Evolutionary conservation across 371 early-diverging fungal genomes (phyloP), one percentile per base, ranked within the genome.

Genomic region (Mucor irregularis): DNA sequence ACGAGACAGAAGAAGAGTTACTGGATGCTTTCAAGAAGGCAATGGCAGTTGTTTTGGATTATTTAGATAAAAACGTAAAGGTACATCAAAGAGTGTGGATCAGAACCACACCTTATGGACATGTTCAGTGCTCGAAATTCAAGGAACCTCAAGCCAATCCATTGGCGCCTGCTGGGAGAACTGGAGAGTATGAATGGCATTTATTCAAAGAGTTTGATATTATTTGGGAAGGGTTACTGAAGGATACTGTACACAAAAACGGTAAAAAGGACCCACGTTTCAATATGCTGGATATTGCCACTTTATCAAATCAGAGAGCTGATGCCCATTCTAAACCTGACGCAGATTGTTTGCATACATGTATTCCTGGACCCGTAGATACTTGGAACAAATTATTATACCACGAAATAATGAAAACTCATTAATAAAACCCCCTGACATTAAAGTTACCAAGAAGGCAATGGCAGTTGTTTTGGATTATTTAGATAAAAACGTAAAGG

Each of bases 251-350:
- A 17, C 5, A 17, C 40, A 39, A 39, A 28, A 10, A 24, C 6
- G 29, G 14, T 2, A 25, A 37, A 22, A 54, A 64, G 4, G 71
- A 76, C 34, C n/a, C 34, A 9, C 61, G 69, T 21, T 64, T 76
- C 38, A 47, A 45, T 16, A 48, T 73, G 28, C 65, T 78, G 29
- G 65, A 78, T 51, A 64, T 74, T 9, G 56, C 71, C 6, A 22
- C 39, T 0, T 17, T 71, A 48, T 44, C 73, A 19, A 75, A 78
- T 28, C 61, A 61, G 24, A 64, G 78, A 34, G 78, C 73, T 14
- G 78, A 78, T 54, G 73, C 72, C 3, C 78, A 77, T 52, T 71
- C 78, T n/a, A 55, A 64, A 21, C 78, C 78, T 16, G 72, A 72
- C 42, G 61, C 55, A 19, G 77, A 77, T 48, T 77, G 77, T 46